Evolutionary conservation across 1,284 basidiomycete species (phyloP).

Genomic region (Sporisorium reilianum): DNA sequence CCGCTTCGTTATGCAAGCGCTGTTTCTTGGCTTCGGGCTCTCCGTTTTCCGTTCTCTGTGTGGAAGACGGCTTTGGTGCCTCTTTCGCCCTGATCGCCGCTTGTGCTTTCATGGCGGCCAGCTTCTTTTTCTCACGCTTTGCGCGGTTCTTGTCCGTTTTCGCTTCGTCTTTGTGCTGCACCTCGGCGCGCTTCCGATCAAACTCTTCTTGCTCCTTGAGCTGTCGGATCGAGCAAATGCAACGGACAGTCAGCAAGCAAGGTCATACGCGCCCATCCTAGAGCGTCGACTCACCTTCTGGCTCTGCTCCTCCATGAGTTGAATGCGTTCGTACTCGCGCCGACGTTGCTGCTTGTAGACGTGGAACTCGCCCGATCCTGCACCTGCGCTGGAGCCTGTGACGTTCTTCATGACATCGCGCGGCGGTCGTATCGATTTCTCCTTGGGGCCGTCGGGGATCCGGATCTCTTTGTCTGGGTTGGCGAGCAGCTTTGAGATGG

Average conservation of each 20-base stretch:
- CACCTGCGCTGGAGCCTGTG: conserved; percentile 66
- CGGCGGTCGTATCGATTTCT: conserved; percentile 57
- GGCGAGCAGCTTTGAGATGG: conserved; percentile 59
- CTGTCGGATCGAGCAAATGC: conserved; percentile 11
- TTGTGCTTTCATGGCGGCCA: conserved; percentile 44
- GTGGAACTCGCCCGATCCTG: conserved; percentile 73
- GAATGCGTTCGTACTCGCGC: conserved; percentile 93
- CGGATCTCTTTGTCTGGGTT: conserved; percentile 57
- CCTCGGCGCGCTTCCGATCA: conserved; percentile 34
- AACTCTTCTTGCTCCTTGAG: conserved; percentile 54
- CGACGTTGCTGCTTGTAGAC: conserved; percentile 96
- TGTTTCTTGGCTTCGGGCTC: conserved; percentile 36
- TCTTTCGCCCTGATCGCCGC: conserved; percentile 33
- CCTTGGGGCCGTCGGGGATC: conserved; percentile 48
- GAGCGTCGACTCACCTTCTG: conserved; percentile 80
- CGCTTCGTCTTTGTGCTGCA: conserved; percentile 66
- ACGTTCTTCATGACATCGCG: conserved; percentile 81
- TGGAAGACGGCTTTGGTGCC: conserved; percentile 2
- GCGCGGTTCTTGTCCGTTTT: conserved; percentile 66
- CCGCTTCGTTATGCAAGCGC: conserved; percentile 31
- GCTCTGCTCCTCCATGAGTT: conserved; percentile 85
- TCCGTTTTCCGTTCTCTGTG: not conserved
- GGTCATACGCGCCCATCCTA: no score
- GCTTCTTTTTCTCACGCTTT: conserved; percentile 64
- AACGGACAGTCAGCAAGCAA: not conserved